A percentile compares a stretch with the other conserved stretches of the same genome.
These are phyloP conservation scores for Ophiostoma fasciatum DNA, from an alignment of 2,329 filamentous ascomycete species.

Conservation along the genomic window DNA sequence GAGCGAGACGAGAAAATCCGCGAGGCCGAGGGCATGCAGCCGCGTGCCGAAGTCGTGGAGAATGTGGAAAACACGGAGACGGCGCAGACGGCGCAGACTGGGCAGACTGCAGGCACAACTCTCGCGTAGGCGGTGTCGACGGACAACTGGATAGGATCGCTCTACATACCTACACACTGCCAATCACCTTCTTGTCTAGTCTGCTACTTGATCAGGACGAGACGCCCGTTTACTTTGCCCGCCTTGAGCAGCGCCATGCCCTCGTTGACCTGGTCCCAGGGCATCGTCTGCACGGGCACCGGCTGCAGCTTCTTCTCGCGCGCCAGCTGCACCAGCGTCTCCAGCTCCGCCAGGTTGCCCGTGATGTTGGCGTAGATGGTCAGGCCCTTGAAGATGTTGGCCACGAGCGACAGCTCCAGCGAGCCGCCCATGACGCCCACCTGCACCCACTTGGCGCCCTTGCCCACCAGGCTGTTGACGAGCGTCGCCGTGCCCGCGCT, in stretches of 20 bases:
- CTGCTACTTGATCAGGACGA: slow-evolving; percentile 4
- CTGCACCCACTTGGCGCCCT: slow-evolving; percentile 8
- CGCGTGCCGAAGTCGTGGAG: neutral
- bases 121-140: too few species aligned
- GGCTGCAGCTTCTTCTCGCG: slow-evolving; percentile 1
- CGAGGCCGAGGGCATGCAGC: neutral
- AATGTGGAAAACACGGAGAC: too few species aligned
- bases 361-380: slow-evolving; percentile 7
- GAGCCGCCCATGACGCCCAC: slow-evolving; percentile 8
- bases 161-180: too few species aligned
- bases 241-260: slow-evolving; percentile 4
- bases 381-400: slow-evolving; percentile 7
- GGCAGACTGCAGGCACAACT: too few species aligned
- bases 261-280: slow-evolving; percentile 5
- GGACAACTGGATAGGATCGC: too few species aligned
- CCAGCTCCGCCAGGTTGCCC: slow-evolving; percentile 4
- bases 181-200: too few species aligned
- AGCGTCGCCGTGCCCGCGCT: slow-evolving; percentile 3
- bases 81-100: too few species aligned
- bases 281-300: slow-evolving; percentile 4
- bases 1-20: neutral
- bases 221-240: slow-evolving; percentile 3
- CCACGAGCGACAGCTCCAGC: slow-evolving; percentile 3
- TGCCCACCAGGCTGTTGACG: slow-evolving; percentile 5
- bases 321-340: slow-evolving; percentile 1